phyloP scores from a whole-genome alignment of 2,329 filamentous ascomycete genomes.

The Fusarium luffae region DNA sequence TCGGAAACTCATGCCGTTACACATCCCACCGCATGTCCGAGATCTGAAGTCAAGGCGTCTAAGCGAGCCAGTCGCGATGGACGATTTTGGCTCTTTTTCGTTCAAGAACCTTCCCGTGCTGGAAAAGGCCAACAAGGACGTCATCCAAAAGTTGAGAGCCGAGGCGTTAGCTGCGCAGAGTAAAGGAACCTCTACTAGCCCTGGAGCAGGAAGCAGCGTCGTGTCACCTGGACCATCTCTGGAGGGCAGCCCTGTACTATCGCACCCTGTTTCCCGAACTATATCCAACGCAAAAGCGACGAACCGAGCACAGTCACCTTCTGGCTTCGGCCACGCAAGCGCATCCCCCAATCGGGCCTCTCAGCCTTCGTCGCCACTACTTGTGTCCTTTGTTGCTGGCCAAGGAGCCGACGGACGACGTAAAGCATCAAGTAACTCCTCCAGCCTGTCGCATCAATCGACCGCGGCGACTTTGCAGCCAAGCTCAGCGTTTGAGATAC shows the following conservation, averaged over 20 bases:
- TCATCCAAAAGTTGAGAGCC: conserved; percentile 93
- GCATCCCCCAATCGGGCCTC: conserved; percentile 88
- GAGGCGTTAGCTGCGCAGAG: conserved; percentile 81
- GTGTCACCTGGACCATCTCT: conserved; percentile 75
- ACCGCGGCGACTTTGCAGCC: conserved; percentile 70
- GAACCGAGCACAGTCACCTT: conserved; percentile 87
- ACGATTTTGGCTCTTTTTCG: conserved; percentile 96
- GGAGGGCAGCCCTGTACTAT: conserved; percentile 86
- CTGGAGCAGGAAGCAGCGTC: conserved; percentile 54
- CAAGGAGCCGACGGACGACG: conserved; percentile 81
- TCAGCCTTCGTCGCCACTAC: conserved; percentile 75
- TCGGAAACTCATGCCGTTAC: conserved; percentile 90
- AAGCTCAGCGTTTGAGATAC: conserved; percentile 76
- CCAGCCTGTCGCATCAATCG: conserved; percentile 83
- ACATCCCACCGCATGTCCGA: conserved; percentile 95
- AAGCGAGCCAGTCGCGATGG: conserved; percentile 87
- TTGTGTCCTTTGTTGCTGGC: conserved; percentile 94
- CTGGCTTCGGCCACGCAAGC: conserved; percentile 79
- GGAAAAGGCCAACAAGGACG: conserved; percentile 98
- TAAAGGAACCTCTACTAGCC: conserved; percentile 61
- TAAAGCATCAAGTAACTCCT: conserved; percentile 92
- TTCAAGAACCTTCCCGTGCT: conserved; percentile 98
- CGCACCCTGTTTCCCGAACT: conserved; percentile 83
- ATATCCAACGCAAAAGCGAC: conserved; percentile 83
- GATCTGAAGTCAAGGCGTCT: conserved; percentile 88